Evolutionary conservation across 139 green algal genomes (phyloP).

Genomic region (Coelastrella sp.): DNA sequence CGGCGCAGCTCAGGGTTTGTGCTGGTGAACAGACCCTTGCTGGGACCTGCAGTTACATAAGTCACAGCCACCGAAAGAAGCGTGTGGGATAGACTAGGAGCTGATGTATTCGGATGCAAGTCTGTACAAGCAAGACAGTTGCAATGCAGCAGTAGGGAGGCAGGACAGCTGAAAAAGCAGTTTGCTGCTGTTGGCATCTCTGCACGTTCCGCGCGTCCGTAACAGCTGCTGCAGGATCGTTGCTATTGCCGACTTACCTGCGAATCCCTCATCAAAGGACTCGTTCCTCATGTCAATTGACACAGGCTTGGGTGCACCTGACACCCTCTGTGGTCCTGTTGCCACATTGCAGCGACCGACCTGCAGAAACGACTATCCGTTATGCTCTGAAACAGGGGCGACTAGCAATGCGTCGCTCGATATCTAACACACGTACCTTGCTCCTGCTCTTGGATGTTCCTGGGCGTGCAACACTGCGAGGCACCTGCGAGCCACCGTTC

Average conservation of each 20-base stretch:
- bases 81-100: too few species aligned
- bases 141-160: too few species aligned
- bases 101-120: too few species aligned
- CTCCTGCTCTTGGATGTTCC: not conserved
- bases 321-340: conserved; percentile 54
- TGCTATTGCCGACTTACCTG: not conserved
- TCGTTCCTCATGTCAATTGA: conserved; percentile 66
- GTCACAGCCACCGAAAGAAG: too few species aligned
- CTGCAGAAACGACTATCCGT: not conserved
- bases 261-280: conserved; percentile 43
- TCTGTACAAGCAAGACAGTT: too few species aligned
- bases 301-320: conserved; percentile 53
- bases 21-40: conserved; percentile 86
- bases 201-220: too few species aligned
- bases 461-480: conserved; percentile 7
- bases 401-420: not conserved
- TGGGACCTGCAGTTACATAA: not conserved
- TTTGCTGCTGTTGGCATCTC: too few species aligned
- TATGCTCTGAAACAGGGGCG: not conserved
- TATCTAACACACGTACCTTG: not conserved
- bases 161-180: too few species aligned
- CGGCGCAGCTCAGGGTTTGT: conserved; percentile 92
- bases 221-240: too few species aligned
- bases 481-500: not conserved
- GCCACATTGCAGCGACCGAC: conserved; percentile 62